These are phyloP conservation scores for Lathyrus aphaca DNA, from an alignment of 306 rosid genomes.

Conservation along the genomic window DNA sequence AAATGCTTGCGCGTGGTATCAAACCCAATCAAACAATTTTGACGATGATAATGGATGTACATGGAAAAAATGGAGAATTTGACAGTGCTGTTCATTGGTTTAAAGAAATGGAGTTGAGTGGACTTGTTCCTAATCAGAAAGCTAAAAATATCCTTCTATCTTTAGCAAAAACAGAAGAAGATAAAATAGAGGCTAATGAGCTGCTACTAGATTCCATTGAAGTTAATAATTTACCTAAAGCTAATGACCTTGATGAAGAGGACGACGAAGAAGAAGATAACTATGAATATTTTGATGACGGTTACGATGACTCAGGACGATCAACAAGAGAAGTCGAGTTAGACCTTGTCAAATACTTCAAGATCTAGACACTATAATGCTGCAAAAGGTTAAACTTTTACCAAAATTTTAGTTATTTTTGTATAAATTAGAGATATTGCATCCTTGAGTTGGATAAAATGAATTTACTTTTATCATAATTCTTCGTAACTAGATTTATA, in stretches of 20 bases:
- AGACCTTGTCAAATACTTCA: constrained; percentile 38
- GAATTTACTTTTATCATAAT: no score
- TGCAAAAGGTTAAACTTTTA: no score
- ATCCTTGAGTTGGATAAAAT: no score
- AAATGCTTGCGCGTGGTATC: constrained; percentile 66
- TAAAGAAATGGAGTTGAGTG: constrained; percentile 75
- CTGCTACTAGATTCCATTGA: constrained; percentile 51
- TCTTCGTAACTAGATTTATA: no score
- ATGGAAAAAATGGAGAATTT: constrained; percentile 78
- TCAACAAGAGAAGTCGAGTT: constrained; percentile 29
- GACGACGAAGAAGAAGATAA: constrained; percentile 41
- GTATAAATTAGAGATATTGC: no score
- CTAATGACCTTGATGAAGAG: constrained; percentile 39
- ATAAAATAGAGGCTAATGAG: constrained; percentile 61
- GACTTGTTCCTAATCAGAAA: constrained; percentile 76
- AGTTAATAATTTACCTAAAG: constrained; percentile 35
- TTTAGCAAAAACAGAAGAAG: constrained; percentile 67
- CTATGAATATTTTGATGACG: constrained; percentile 42
- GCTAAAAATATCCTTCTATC: constrained; percentile 83
- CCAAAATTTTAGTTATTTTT: no score
- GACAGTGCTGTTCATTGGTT: constrained; percentile 83
- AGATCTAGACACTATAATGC: constrained; percentile 32
- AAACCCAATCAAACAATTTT: constrained; percentile 69
- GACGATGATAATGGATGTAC: constrained; percentile 88
- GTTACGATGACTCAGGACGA: background rate